Evolutionary conservation across 768 basidiomycete genomes (phyloP).

Genomic region (Mycena leptocephala): DNA sequence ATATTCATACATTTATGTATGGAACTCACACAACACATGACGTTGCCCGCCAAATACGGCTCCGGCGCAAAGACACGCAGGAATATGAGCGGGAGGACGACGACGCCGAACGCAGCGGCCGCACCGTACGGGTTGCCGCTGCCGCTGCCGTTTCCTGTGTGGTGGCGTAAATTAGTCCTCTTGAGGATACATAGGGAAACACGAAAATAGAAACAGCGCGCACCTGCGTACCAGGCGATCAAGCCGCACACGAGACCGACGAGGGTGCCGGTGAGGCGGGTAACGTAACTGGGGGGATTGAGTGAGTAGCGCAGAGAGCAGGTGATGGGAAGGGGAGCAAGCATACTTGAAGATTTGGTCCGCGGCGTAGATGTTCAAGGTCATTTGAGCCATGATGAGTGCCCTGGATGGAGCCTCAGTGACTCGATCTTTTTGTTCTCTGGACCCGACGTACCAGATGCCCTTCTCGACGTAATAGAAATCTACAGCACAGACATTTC

Average conservation of each 20-base stretch:
- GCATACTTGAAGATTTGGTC: conserved; percentile 70
- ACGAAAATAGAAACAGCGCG: neutral
- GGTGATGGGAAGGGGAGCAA: neutral
- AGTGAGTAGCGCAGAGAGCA: conserved; percentile 3
- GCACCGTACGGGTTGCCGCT: conserved; percentile 71
- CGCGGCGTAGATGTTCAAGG: conserved; percentile 69
- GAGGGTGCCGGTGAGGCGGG: conserved; percentile 64
- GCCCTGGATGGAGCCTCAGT: too few species aligned
- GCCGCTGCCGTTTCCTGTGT: conserved; percentile 59
- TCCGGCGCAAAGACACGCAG: conserved; percentile 64
- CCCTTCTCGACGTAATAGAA: conserved; percentile 64
- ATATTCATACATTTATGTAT: neutral
- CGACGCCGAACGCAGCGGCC: conserved; percentile 64
- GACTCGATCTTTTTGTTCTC: too few species aligned
- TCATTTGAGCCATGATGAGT: conserved; percentile 75
- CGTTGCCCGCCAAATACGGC: conserved; percentile 53
- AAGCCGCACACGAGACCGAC: conserved; percentile 61
- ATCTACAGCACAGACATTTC: conserved; percentile 41
- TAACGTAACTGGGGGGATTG: conserved; percentile 52
- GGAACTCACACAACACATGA: conserved; percentile 56
- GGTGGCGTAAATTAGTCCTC: too few species aligned
- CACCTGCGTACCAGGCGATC: conserved; percentile 66
- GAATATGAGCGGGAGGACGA: conserved; percentile 66
- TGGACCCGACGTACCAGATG: conserved; percentile 63
- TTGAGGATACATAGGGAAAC: too few species aligned